Conservation (phyloP, 306 rosid genomes). For the Spatholobus suberectus region DNA sequence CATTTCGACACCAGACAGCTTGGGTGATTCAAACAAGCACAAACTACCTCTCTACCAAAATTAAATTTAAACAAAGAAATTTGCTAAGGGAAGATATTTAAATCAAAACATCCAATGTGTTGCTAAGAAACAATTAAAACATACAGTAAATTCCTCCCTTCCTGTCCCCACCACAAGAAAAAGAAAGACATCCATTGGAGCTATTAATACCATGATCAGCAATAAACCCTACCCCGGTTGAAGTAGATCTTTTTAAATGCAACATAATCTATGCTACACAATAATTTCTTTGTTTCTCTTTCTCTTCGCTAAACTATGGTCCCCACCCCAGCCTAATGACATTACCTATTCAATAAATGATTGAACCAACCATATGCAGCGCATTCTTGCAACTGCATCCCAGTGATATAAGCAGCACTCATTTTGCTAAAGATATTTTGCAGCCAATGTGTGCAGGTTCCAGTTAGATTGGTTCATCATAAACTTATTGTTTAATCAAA, state of each 20-base stretch:
- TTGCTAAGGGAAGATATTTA: background rate
- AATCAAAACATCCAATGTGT: constrained; percentile 12
- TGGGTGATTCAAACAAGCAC: constrained; percentile 26
- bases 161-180: background rate
- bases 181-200: constrained; percentile 6
- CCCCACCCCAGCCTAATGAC: background rate
- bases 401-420: constrained; percentile 15
- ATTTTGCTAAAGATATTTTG: constrained; percentile 23
- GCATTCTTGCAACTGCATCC: constrained; percentile 11
- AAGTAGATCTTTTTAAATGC: background rate
- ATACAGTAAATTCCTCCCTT: background rate
- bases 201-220: background rate
- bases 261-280: constrained; percentile 4
- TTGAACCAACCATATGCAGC: constrained; percentile 27
- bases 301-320: constrained; percentile 12
- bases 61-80: constrained; percentile 22
- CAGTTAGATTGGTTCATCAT: constrained; percentile 22
- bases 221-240: constrained; percentile 1
- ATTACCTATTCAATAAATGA: constrained; percentile 10
- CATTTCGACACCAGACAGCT: background rate
- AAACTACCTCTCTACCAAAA: constrained; percentile 6
- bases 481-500: constrained; percentile 24
- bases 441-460: background rate
- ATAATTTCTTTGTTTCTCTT: background rate
- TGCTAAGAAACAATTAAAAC: constrained; percentile 1